Base-by-base conservation (phyloP, 331 rosid genomes). In the Phaseolus coccineus region DNA sequence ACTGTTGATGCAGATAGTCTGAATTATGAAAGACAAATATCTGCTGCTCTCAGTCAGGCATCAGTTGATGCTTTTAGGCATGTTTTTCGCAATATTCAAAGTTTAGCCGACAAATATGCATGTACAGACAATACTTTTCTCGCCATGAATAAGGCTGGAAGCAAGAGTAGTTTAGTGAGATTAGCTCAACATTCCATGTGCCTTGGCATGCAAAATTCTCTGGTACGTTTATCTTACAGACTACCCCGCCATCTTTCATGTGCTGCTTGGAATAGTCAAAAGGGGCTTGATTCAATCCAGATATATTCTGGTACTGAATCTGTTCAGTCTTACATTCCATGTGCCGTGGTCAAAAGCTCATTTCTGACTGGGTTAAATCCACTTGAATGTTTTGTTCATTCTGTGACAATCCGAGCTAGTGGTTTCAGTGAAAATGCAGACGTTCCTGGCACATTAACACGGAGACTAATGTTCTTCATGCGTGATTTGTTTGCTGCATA, bases 381-480 rank as follows among this genome's bases (percentile, higher is more conserved):
- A 0, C 85, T 91, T 11, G 98, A 96, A 71, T 93, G 94, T 77
- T 96, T 96, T 89, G 97, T 85, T 83, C 99, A 93, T 89, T 96
- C 99, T 27, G 93, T 96, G 56, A 87, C 98, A 22, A 90, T 82
- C 67, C 93, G 98, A 2, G 98, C 93, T 28, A 85, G 96, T 78
- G 90, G 97, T 57, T 96, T 93, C 61, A 91, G 98, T 83, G 97
- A 89, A 73, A 89, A 96, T 88, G 99, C 99, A 16, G 96, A 96
- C 57, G 93, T 96, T 79, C 99, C 98, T 65, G 99, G 99, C 82
- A 90, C 98, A 39, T 82, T 96, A 84, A 85, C 91, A 4, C 87
- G 99, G 5, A 87, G 86, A 83, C 92, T 96, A 22, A 96, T 90
- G 89, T 96, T 89, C 76, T 87, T 96, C 81, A 87, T 96, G 98